Evolutionary conservation across 495 filamentous ascomycete genomes (phyloP).

Genomic region (Penicillium tannophilum): DNA sequence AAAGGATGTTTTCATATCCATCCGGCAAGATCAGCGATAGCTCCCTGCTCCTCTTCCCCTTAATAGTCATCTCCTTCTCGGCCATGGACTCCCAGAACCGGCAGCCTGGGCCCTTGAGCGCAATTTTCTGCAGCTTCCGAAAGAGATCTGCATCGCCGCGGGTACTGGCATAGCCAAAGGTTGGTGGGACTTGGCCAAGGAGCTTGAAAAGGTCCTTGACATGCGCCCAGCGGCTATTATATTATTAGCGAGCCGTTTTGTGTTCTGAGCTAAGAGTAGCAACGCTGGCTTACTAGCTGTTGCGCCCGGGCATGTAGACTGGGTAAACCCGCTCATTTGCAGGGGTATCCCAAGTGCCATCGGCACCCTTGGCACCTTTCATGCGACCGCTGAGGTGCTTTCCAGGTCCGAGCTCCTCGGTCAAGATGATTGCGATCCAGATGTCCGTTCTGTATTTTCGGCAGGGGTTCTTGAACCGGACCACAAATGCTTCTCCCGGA

Average conservation of each 20-base stretch:
- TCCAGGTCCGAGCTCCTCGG: slow-evolving; percentile 7
- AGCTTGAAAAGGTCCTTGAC: slow-evolving; percentile 17
- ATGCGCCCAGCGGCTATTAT: slow-evolving; percentile 12
- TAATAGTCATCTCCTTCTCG: slow-evolving; percentile 5
- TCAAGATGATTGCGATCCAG: slow-evolving; percentile 19
- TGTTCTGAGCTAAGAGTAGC: too few relatives aligned
- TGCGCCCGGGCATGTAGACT: slow-evolving; percentile 21
- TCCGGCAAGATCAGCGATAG: slow-evolving; percentile 10
- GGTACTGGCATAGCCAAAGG: neutral
- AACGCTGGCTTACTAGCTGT: slow-evolving; percentile 22
- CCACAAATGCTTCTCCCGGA: slow-evolving; percentile 13
- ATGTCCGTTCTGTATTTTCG: slow-evolving; percentile 18
- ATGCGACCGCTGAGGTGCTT: slow-evolving; percentile 10
- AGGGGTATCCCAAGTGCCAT: slow-evolving; percentile 11
- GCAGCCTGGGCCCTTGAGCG: neutral
- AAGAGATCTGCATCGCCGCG: slow-evolving; percentile 11
- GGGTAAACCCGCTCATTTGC: slow-evolving; percentile 16
- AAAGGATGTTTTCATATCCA: slow-evolving; percentile 10
- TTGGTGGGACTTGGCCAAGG: neutral
- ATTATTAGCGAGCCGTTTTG: neutral
- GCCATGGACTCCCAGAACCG: slow-evolving; percentile 25
- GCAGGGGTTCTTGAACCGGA: slow-evolving; percentile 21
- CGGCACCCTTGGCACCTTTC: slow-evolving; percentile 5
- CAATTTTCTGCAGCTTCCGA: slow-evolving; percentile 9
- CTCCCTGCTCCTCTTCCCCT: slow-evolving; percentile 20